These are phyloP conservation scores for Sclerotinia nivalis DNA, from an alignment of 2,329 filamentous ascomycete genomes.

Conservation along the genomic window DNA sequence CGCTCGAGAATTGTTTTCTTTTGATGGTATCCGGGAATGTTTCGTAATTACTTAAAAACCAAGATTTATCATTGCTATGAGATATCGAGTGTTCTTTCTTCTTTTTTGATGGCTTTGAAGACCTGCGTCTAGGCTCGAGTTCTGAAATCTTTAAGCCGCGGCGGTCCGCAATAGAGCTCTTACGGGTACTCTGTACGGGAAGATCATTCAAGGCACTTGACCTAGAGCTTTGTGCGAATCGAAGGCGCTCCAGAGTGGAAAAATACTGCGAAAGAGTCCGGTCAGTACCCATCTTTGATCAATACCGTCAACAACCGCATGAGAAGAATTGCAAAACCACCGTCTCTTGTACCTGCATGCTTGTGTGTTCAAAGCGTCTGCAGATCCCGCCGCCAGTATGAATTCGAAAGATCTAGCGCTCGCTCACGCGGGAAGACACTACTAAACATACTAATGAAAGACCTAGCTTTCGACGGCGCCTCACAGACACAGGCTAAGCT, in stretches of 20 bases:
- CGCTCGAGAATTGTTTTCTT: conserved; percentile 66
- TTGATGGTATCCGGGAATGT: conserved; percentile 72
- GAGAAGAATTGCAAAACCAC: conserved; percentile 13
- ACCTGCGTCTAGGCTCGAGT: conserved; percentile 34
- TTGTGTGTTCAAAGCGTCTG: conserved; percentile 26
- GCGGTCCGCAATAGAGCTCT: conserved; percentile 36
- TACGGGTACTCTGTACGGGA: conserved; percentile 36
- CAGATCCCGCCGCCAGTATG: conserved; percentile 21
- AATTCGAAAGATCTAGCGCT: conserved; percentile 12
- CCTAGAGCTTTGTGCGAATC: conserved; percentile 57
- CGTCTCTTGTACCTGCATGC: conserved; percentile 20
- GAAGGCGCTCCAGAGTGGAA: conserved; percentile 69
- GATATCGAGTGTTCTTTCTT: conserved; percentile 43
- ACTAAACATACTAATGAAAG: conserved; percentile 16
- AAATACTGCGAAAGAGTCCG: conserved; percentile 58
- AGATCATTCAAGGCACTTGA: conserved; percentile 39
- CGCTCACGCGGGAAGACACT: conserved; percentile 6
- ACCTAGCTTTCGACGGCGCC: conserved; percentile 12
- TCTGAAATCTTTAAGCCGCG: conserved; percentile 35
- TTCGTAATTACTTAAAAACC: conserved; percentile 53
- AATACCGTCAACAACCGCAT: conserved; percentile 21
- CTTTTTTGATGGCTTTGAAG: conserved; percentile 34
- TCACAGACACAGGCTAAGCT: conserved; percentile 12
- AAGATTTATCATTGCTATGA: conserved; percentile 57
- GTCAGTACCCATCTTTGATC: conserved; percentile 16